Conservation (phyloP, 2,329 filamentous ascomycete genomes). For the Catunica adiposa region DNA sequence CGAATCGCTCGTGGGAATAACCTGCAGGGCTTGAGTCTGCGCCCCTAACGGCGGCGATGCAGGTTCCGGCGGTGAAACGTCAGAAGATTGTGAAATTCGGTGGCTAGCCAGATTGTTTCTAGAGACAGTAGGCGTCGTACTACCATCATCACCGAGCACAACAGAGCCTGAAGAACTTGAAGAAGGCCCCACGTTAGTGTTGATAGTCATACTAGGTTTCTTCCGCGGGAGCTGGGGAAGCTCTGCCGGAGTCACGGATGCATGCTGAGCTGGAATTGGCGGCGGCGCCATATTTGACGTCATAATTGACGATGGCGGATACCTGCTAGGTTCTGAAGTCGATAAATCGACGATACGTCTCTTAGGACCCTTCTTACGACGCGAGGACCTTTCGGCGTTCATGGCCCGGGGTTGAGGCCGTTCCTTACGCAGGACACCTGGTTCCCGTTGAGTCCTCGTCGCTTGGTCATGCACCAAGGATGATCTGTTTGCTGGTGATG, state of each 20-base stretch:
- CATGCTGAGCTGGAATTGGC: conserved; percentile 3
- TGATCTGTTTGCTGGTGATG: conserved; percentile 37
- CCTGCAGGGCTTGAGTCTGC: conserved; percentile 5
- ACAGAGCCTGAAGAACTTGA: background rate
- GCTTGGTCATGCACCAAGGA: conserved; percentile 34
- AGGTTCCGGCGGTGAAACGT: conserved; percentile 12
- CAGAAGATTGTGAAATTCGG: conserved; percentile 13
- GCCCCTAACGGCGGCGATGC: conserved; percentile 10
- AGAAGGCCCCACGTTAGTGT: background rate
- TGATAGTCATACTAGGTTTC: conserved; percentile 7
- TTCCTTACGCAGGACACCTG: conserved; percentile 39
- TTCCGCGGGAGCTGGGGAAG: conserved; percentile 3
- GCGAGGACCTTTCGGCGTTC: conserved; percentile 43
- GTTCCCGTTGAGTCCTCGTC: conserved; percentile 1
- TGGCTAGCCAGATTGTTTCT: conserved; percentile 5
- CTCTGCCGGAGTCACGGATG: background rate
- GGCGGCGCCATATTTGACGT: conserved; percentile 11
- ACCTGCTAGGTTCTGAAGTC: conserved; percentile 28
- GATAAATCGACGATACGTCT: conserved; percentile 49
- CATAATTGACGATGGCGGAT: conserved; percentile 5
- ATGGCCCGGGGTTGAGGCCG: conserved; percentile 34
- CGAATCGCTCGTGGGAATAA: conserved; percentile 9
- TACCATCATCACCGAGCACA: background rate
- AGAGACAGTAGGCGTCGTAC: conserved; percentile 1
- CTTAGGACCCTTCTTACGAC: conserved; percentile 27